Base-by-base conservation (phyloP, 2,329 filamentous ascomycete genomes). In the Fonsecaea multimorphosa region DNA sequence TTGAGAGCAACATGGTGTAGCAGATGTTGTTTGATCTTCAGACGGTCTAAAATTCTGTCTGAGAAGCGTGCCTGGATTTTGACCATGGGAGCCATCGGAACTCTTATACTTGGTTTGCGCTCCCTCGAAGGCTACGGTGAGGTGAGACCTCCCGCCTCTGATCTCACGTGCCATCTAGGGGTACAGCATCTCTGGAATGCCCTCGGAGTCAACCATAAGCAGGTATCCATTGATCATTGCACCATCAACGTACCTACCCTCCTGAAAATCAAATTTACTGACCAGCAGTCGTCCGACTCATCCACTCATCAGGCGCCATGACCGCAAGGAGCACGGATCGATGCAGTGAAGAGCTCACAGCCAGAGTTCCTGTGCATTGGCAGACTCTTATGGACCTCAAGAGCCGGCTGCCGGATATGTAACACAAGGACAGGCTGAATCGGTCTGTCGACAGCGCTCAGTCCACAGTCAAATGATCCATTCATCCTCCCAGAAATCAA, bases 401-500 rank as follows among this genome's bases (percentile, higher is more conserved):
- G 22, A 22, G 40, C 40, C 7, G 40, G 40, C 40, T n/a, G 12
- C 14, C n/a, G 40, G n/a, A 22, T 9, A 46, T 22, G 40, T 46
- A 8, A 46, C 40, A 11, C 40, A 46, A 46, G 40, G 19, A 22
- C 40, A 5, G 22, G 19, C n/a, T 24, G 7, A 11, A 46, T 46
- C 40, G 1, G 8, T 24, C 40, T 46, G 40, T 22, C n/a, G 19
- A 46, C 2, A 22, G n/a, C n/a, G 2, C 1, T 46, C 40, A n/a
- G 9, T 38, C 14, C 34, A 11, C n/a, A 19, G 31, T 65, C 57
- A 68, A 24, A 53, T 58, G 19, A 70, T 64, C 64, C 65, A 72
- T 55, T 72, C 67, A 52, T 72, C 59, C 38, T 66, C 56, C 72
- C 68, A 72, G 63, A 73, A 72, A 8, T 71, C 72, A 27, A 66